These are phyloP conservation scores for Pilasporangium apinafurcum DNA, from an alignment of 352 stramenopile species.

Conservation along the genomic window DNA sequence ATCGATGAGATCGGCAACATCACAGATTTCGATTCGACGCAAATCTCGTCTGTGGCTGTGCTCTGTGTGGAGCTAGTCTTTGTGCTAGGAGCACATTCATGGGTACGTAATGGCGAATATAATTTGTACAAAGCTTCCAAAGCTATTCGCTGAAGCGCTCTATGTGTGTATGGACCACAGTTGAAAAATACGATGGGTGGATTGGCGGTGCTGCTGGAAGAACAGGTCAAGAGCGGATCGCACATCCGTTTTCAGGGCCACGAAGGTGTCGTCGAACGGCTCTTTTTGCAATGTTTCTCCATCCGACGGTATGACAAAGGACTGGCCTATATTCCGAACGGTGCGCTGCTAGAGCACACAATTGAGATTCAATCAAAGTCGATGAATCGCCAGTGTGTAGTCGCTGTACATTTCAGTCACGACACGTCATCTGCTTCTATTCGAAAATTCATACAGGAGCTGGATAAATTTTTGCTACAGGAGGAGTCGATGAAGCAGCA, in stretches of 20 bases:
- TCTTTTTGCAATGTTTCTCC: slow-evolving; percentile 80
- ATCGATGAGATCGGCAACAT: slow-evolving; percentile 75
- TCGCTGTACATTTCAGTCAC: slow-evolving; percentile 57
- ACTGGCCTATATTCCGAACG: slow-evolving; percentile 76
- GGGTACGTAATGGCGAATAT: slow-evolving; percentile 25
- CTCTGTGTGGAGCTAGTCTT: slow-evolving; percentile 76
- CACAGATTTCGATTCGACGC: slow-evolving; percentile 72
- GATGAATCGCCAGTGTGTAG: slow-evolving; percentile 41
- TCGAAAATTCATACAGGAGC: slow-evolving; percentile 69
- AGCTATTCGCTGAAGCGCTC: too few species aligned
- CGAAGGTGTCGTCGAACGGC: slow-evolving; percentile 73
- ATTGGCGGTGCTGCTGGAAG: slow-evolving; percentile 71
- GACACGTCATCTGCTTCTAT: slow-evolving; percentile 32
- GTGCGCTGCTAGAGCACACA: slow-evolving; percentile 66
- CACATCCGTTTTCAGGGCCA: slow-evolving; percentile 71
- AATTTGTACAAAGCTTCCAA: background rate
- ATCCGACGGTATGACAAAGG: slow-evolving; percentile 79
- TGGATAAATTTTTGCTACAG: slow-evolving; percentile 49
- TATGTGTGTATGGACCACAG: slow-evolving; percentile 23
- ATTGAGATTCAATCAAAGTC: slow-evolving; percentile 67
- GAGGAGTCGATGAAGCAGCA: slow-evolving; percentile 19
- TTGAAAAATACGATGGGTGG: slow-evolving; percentile 84
- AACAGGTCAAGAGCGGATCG: slow-evolving; percentile 74
- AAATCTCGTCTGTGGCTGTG: slow-evolving; percentile 75
- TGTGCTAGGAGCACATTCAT: slow-evolving; percentile 74